Percentiles rank a stretch among this genome's conserved stretches.
Conservation (phyloP, 495 filamentous ascomycete species). For the Podospora conica region DNA sequence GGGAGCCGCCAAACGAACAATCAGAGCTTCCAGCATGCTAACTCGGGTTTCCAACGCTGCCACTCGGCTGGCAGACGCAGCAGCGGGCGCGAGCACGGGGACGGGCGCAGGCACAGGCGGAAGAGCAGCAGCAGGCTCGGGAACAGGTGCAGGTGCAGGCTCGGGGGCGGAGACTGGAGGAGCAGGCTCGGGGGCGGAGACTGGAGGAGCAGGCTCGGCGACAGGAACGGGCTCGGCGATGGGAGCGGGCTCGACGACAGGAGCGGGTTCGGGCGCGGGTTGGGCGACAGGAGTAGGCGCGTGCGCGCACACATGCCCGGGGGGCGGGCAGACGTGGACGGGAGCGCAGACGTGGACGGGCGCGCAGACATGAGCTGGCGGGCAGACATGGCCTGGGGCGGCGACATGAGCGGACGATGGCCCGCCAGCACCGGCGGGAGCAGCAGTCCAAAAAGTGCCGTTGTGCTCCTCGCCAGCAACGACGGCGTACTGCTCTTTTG, state of each 20-base stretch:
- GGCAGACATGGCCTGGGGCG: too few relatives aligned
- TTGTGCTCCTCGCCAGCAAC: neutral
- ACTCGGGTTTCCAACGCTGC: neutral
- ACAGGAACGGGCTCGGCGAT: too few relatives aligned
- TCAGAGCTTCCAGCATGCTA: neutral
- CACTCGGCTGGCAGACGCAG: neutral
- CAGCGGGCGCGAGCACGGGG: too few relatives aligned
- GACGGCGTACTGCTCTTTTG: neutral
- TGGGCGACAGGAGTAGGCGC: too few relatives aligned
- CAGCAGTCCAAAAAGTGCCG: neutral
- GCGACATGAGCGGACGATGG: neutral
- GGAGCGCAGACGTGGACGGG: too few relatives aligned
- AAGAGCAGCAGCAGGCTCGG: neutral
- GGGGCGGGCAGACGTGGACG: too few relatives aligned
- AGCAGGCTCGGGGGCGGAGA: neutral
- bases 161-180: neutral
- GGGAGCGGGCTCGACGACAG: too few relatives aligned
- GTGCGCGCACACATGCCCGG: too few relatives aligned
- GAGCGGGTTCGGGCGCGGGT: too few relatives aligned
- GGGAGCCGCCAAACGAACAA: neutral
- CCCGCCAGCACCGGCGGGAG: neutral
- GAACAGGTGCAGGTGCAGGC: too few relatives aligned
- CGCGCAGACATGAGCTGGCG: neutral
- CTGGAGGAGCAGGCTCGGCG: neutral
- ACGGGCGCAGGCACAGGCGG: too few relatives aligned